Conservation (phyloP, 1,139 yeast species). For the Yamadazyma aaseri region DNA sequence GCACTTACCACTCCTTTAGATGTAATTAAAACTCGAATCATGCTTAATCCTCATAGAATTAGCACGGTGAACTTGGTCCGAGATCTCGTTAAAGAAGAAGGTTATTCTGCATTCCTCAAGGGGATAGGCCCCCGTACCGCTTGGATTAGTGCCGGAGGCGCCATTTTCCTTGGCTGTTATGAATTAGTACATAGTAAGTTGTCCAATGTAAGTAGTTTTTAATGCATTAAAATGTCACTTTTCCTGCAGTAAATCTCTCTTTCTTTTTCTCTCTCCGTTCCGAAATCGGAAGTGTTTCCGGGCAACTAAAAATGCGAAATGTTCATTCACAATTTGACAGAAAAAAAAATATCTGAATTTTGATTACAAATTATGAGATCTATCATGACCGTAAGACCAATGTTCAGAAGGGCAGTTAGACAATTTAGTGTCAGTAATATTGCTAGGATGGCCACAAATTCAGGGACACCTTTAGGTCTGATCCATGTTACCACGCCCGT, state of each 20-base stretch:
- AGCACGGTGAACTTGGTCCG: slow-evolving; percentile 46
- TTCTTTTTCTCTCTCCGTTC: no score
- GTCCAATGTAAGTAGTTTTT: no score
- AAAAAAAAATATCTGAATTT: neutral
- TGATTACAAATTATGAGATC: slow-evolving; percentile 2
- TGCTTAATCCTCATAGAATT: slow-evolving; percentile 62
- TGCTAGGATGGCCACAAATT: slow-evolving; percentile 11
- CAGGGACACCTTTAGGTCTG: slow-evolving; percentile 11
- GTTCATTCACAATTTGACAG: slow-evolving; percentile 1
- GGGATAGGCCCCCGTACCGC: slow-evolving; percentile 94
- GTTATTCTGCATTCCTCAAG: slow-evolving; percentile 62
- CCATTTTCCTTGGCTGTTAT: slow-evolving; percentile 91
- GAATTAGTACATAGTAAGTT: slow-evolving; percentile 56
- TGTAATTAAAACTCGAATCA: slow-evolving; percentile 85
- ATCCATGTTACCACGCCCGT: slow-evolving; percentile 15
- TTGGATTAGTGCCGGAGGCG: slow-evolving; percentile 99
- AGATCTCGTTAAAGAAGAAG: slow-evolving; percentile 60
- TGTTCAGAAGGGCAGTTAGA: neutral
- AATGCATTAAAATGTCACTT: no score
- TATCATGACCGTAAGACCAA: slow-evolving; percentile 2
- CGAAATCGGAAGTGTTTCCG: no score
- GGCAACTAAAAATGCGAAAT: no score
- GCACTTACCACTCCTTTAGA: slow-evolving; percentile 93
- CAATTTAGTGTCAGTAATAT: neutral
- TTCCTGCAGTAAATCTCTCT: no score